phyloP scores from a whole-genome alignment of 441 rosid species.

The Populus hybrid region DNA sequence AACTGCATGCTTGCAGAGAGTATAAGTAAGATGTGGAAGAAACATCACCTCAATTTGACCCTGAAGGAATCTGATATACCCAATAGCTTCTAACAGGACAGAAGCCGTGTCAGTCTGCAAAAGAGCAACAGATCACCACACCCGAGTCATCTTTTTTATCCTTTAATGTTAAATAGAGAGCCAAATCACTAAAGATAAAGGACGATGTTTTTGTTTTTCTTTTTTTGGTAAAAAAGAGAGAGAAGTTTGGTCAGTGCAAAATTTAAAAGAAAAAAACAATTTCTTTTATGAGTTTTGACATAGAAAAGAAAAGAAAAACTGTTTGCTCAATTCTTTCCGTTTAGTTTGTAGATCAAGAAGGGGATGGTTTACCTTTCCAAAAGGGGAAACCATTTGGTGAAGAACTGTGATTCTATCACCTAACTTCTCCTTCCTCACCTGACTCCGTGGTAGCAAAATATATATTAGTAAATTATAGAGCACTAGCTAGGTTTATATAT shows the following conservation, averaged over 20 bases:
- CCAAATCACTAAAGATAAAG: slow-evolving; percentile 21
- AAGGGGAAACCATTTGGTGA: slow-evolving; percentile 97
- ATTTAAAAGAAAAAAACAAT: not conserved
- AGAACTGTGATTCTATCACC: slow-evolving; percentile 93
- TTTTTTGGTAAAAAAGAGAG: not conserved
- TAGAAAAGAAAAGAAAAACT: not conserved
- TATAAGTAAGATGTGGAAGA: slow-evolving; percentile 25
- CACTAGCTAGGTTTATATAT: not conserved
- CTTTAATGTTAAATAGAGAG: slow-evolving; percentile 35
- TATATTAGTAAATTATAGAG: not conserved
- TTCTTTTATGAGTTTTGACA: slow-evolving; percentile 27
- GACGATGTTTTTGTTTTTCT: not conserved
- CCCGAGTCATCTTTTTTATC: slow-evolving; percentile 26
- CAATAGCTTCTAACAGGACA: slow-evolving; percentile 93
- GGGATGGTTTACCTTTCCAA: slow-evolving; percentile 76
- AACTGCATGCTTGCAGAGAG: slow-evolving; percentile 29
- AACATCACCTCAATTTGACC: slow-evolving; percentile 89
- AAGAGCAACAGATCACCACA: slow-evolving; percentile 34
- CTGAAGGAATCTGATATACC: slow-evolving; percentile 98
- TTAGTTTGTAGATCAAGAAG: slow-evolving; percentile 4
- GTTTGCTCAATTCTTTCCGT: slow-evolving; percentile 20
- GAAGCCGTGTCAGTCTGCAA: slow-evolving; percentile 99
- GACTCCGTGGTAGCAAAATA: slow-evolving; percentile 11
- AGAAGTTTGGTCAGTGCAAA: slow-evolving; percentile 9
- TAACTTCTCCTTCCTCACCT: slow-evolving; percentile 96